A percentile compares a stretch with the other conserved stretches of the same genome.
Evolutionary conservation across 208 protist genomes (phyloP).

Genomic region (Trypanosoma theileri): DNA sequence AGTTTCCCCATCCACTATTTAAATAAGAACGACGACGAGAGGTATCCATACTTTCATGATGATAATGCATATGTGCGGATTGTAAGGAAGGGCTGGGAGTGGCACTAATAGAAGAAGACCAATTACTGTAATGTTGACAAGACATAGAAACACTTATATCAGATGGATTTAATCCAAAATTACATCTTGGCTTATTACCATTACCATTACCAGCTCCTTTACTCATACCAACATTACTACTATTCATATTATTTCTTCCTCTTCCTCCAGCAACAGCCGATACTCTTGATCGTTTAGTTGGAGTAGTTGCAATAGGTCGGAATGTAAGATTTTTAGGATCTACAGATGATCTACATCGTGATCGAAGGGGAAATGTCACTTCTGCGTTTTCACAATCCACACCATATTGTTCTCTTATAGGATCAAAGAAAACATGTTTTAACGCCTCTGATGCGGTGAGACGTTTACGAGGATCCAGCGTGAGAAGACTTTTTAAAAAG

Average conservation of each 20-base stretch:
- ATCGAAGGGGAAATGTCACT: conserved; percentile 18
- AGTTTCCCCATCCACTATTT: conserved; percentile 1
- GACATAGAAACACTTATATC: conserved; percentile 15
- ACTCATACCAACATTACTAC: neutral
- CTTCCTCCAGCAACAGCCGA: no score
- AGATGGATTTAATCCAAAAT: neutral
- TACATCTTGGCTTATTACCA: neutral
- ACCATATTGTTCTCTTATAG: conserved; percentile 21
- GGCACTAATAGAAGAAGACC: conserved; percentile 25
- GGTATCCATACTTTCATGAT: conserved; percentile 2
- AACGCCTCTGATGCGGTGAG: conserved; percentile 53
- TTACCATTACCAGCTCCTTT: no score
- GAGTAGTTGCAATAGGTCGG: conserved; percentile 13
- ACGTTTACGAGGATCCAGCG: conserved; percentile 52
- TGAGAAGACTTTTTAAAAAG: conserved; percentile 54
- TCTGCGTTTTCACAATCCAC: neutral
- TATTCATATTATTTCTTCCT: neutral
- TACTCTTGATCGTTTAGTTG: conserved; percentile 10
- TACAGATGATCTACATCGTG: conserved; percentile 1
- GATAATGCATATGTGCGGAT: neutral
- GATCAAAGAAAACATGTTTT: conserved; percentile 55
- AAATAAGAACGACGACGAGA: neutral
- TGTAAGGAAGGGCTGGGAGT: conserved; percentile 3
- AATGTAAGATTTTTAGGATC: conserved; percentile 17
- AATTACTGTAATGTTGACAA: conserved; percentile 6